Percentiles rank a stretch among this genome's conserved stretches.
phyloP scores from a whole-genome alignment of 192 early-diverging fungal genomes.

The Mortierella alpina region DNA sequence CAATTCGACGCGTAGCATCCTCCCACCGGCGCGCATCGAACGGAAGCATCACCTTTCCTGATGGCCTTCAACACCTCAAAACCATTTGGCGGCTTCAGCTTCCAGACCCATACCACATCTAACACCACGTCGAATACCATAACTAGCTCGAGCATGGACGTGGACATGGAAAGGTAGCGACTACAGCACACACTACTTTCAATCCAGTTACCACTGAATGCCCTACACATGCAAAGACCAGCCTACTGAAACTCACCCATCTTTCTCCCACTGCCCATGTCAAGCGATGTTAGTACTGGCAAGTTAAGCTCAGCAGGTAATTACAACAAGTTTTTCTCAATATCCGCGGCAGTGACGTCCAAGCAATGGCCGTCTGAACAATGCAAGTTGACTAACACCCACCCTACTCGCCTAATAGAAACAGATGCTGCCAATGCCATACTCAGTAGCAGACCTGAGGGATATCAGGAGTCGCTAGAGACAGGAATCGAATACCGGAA shows the following conservation, averaged over 20 bases:
- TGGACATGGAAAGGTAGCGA: conserved; percentile 29
- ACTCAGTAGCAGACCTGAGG: neutral
- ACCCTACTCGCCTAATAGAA: no score
- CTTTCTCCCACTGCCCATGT: neutral
- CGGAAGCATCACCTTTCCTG: no score
- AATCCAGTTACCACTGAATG: neutral
- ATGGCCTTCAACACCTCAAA: conserved; percentile 4
- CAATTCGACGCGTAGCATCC: no score
- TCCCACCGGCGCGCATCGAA: no score
- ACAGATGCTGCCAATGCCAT: neutral
- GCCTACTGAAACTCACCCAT: neutral
- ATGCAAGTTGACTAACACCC: no score
- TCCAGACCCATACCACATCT: neutral
- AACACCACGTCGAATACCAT: neutral
- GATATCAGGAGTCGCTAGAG: conserved; percentile 19
- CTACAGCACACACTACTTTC: no score
- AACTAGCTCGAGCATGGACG: conserved; percentile 10
- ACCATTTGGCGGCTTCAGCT: conserved; percentile 1
- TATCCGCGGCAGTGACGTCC: no score
- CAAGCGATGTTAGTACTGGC: neutral
- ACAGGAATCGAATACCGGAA: conserved; percentile 34
- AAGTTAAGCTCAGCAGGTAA: no score
- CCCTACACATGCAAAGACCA: neutral
- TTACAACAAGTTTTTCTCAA: no score
- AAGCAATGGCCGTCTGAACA: no score